phyloP scores from a whole-genome alignment of 306 rosid genomes.

The Medicago ruthenica region DNA sequence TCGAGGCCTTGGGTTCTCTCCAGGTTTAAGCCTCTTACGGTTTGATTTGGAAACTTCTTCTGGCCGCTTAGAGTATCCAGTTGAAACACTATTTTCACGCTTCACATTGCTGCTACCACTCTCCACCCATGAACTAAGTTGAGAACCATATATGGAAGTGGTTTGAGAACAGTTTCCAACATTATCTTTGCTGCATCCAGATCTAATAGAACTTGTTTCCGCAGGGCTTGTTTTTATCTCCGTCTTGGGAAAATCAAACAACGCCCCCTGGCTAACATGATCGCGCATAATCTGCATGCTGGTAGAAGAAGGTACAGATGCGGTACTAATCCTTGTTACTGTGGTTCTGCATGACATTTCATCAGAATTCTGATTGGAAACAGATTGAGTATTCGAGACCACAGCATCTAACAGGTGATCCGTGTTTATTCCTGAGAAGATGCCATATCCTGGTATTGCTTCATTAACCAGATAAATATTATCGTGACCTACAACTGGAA shows the following conservation, averaged over 20 bases:
- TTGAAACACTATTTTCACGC: constrained; percentile 77
- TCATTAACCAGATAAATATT: constrained; percentile 51
- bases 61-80: constrained; percentile 86
- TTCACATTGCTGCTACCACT: constrained; percentile 65
- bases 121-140: constrained; percentile 90
- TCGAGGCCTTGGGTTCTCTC: constrained; percentile 97
- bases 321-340: constrained; percentile 68
- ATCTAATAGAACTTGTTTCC: constrained; percentile 63
- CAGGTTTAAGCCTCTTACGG: constrained; percentile 96
- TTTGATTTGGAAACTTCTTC: constrained; percentile 73
- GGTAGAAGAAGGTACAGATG: constrained; percentile 63
- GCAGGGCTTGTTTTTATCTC: constrained; percentile 51
- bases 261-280: constrained; percentile 48
- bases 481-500: constrained; percentile 48
- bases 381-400: constrained; percentile 68
- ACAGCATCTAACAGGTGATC: constrained; percentile 97
- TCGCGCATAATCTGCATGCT: constrained; percentile 53
- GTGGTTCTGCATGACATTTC: constrained; percentile 85
- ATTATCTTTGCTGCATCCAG: constrained; percentile 69
- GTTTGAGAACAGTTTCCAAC: constrained; percentile 68
- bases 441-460: constrained; percentile 51
- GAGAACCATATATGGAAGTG: constrained; percentile 76
- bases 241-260: constrained; percentile 55
- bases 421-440: constrained; percentile 53
- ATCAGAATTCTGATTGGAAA: constrained; percentile 68